These are phyloP conservation scores for Peterozyma xylosa DNA, from an alignment of 805 yeast species.

Conservation along the genomic window DNA sequence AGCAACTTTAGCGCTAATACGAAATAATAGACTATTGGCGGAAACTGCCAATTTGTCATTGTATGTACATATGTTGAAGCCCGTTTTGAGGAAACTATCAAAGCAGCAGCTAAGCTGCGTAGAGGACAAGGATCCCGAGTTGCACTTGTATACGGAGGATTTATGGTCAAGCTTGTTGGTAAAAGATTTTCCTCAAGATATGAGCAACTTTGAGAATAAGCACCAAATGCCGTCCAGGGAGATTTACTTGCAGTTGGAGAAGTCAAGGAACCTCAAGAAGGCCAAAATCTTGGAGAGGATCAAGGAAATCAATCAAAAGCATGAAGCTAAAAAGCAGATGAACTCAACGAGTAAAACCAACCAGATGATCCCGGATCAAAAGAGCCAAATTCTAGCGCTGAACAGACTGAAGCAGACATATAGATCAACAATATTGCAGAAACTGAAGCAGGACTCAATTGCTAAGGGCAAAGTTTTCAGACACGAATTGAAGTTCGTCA, in stretches of 20 bases:
- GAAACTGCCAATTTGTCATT: constrained; percentile 2
- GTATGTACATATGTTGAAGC: constrained; percentile 36
- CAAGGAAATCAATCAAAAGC: too few relatives aligned
- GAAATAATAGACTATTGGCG: constrained; percentile 1
- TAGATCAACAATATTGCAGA: constrained; percentile 21
- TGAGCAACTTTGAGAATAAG: constrained; percentile 11
- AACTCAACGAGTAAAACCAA: too few relatives aligned
- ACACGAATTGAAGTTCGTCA: constrained; percentile 7
- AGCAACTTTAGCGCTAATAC: not conserved
- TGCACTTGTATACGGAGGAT: constrained; percentile 32
- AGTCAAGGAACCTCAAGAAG: too few relatives aligned
- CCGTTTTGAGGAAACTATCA: constrained; percentile 35
- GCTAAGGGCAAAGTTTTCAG: constrained; percentile 15
- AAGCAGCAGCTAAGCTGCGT: constrained; percentile 33
- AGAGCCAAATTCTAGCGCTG: not conserved
- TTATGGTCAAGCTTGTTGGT: constrained; percentile 37
- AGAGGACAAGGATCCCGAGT: constrained; percentile 34
- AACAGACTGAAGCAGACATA: constrained; percentile 9
- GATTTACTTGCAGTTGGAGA: constrained; percentile 28
- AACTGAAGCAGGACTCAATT: constrained; percentile 21
- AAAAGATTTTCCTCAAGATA: constrained; percentile 36
- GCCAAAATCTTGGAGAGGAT: too few relatives aligned
- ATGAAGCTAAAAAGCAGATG: too few relatives aligned
- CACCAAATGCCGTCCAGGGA: constrained; percentile 26
- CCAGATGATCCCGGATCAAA: constrained; percentile 2